Evolutionary conservation across 176 grass and related monocot genomes (phyloP).

Genomic region (Hordeum marinum): DNA sequence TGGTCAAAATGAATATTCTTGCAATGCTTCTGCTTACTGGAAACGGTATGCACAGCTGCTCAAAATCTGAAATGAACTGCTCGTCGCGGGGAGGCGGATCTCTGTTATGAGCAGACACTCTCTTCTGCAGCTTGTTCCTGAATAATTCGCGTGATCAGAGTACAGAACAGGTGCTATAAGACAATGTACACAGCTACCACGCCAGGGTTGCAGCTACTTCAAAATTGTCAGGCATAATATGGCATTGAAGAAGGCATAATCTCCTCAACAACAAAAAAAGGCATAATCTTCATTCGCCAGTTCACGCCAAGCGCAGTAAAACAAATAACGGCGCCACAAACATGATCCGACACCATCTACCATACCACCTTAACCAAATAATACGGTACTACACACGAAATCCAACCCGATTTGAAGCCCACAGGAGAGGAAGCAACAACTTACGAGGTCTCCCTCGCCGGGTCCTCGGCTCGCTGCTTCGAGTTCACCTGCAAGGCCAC

Average conservation of each 20-base stretch:
- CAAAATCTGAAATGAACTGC: slow-evolving; percentile 93
- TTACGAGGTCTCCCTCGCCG: slow-evolving; percentile 67
- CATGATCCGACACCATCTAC: not conserved
- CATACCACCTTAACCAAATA: not conserved
- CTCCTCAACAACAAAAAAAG: no score
- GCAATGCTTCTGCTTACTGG: slow-evolving; percentile 49
- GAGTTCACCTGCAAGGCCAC: slow-evolving; percentile 71
- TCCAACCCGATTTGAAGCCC: not conserved
- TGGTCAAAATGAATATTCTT: slow-evolving; percentile 1
- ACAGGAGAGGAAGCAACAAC: slow-evolving; percentile 1
- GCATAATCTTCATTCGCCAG: not conserved
- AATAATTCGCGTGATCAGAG: slow-evolving; percentile 14
- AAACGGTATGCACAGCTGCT: slow-evolving; percentile 52
- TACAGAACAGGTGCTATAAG: slow-evolving; percentile 1
- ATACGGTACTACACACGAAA: not conserved
- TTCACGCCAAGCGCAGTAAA: not conserved
- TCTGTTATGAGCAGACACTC: slow-evolving; percentile 65
- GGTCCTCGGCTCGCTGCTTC: slow-evolving; percentile 68
- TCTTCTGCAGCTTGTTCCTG: slow-evolving; percentile 98
- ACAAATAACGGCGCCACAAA: not conserved
- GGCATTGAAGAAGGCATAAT: not conserved
- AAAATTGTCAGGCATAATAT: not conserved
- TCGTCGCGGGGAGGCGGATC: slow-evolving; percentile 75
- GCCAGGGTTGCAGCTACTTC: not conserved
- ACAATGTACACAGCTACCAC: not conserved